A percentile compares a stretch with the other conserved stretches of the same genome.
Conservation (phyloP, 805 yeast species). For the Candida tallmaniae region DNA sequence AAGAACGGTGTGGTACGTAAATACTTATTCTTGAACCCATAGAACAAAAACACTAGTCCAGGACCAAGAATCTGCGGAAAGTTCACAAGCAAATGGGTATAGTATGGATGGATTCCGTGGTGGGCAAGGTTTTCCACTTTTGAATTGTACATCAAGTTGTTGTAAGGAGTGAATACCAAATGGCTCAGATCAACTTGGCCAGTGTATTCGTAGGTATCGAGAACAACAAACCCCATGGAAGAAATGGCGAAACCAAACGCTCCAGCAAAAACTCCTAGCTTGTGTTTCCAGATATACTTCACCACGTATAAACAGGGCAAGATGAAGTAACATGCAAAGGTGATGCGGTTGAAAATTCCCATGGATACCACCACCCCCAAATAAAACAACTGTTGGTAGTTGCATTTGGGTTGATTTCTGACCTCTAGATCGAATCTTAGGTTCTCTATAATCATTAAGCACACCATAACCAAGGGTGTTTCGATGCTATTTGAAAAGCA, state of each 20-base stretch:
- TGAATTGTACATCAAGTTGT: conserved; percentile 71
- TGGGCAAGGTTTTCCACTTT: conserved; percentile 50
- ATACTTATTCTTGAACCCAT: conserved; percentile 31
- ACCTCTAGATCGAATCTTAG: conserved; percentile 23
- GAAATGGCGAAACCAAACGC: conserved; percentile 30
- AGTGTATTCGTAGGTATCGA: conserved; percentile 52
- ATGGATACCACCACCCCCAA: conserved; percentile 51
- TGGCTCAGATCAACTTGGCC: conserved; percentile 1
- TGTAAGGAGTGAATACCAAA: conserved; percentile 65
- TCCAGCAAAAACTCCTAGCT: conserved; percentile 27
- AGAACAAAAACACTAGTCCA: conserved; percentile 43
- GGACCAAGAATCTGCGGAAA: conserved; percentile 86
- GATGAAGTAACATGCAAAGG: conserved; percentile 71
- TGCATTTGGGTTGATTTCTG: neutral
- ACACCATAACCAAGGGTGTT: conserved; percentile 49
- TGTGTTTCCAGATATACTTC: conserved; percentile 36
- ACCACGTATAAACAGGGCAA: conserved; percentile 53
- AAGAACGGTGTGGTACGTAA: conserved; percentile 52
- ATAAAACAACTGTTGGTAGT: conserved; percentile 13
- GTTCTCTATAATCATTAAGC: conserved; percentile 47
- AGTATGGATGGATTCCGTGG: conserved; percentile 83
- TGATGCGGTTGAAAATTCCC: conserved; percentile 81
- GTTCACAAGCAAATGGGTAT: conserved; percentile 70
- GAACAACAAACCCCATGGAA: conserved; percentile 32
- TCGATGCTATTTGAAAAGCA: conserved; percentile 88